Percentiles rank a stretch among this genome's conserved stretches.
These are phyloP conservation scores for Cyberlindnera xylosilytica DNA, from an alignment of 805 yeast genomes.

Conservation along the genomic window DNA sequence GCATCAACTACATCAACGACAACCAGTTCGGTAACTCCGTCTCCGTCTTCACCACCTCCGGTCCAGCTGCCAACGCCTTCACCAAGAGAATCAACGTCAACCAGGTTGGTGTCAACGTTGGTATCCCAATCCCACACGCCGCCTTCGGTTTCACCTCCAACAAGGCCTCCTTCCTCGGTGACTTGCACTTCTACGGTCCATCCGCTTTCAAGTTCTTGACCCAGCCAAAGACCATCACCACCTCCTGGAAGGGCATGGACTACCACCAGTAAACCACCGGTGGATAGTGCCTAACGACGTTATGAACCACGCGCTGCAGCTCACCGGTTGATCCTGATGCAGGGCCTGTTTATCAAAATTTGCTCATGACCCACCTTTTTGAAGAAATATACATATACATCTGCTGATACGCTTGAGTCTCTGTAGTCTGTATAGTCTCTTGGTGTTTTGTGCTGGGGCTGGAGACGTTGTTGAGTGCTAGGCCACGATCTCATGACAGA, in stretches of 20 bases:
- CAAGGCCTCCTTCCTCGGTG: conserved; percentile 76
- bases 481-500: too few relatives aligned
- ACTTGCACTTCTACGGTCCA: conserved; percentile 78
- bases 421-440: too few relatives aligned
- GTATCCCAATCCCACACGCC: conserved; percentile 79
- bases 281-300: too few relatives aligned
- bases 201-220: conserved; percentile 71
- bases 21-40: conserved; percentile 68
- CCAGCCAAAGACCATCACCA: conserved; percentile 72
- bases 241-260: conserved; percentile 51
- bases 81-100: conserved; percentile 65
- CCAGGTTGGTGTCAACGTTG: conserved; percentile 76
- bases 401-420: too few relatives aligned
- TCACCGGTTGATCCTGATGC: too few relatives aligned
- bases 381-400: too few relatives aligned
- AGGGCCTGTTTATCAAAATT: too few relatives aligned
- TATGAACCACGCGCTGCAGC: too few relatives aligned
- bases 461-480: too few relatives aligned
- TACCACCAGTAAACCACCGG: conserved; percentile 8
- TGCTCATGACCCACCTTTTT: too few relatives aligned
- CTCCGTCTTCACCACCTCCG: conserved; percentile 66
- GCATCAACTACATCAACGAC: conserved; percentile 58
- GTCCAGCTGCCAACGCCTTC: conserved; percentile 66
- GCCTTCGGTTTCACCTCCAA: conserved; percentile 80
- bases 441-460: too few relatives aligned